These are phyloP conservation scores for Apiotrichum porosum DNA, from an alignment of 1,284 basidiomycete genomes.

Conservation along the genomic window DNA sequence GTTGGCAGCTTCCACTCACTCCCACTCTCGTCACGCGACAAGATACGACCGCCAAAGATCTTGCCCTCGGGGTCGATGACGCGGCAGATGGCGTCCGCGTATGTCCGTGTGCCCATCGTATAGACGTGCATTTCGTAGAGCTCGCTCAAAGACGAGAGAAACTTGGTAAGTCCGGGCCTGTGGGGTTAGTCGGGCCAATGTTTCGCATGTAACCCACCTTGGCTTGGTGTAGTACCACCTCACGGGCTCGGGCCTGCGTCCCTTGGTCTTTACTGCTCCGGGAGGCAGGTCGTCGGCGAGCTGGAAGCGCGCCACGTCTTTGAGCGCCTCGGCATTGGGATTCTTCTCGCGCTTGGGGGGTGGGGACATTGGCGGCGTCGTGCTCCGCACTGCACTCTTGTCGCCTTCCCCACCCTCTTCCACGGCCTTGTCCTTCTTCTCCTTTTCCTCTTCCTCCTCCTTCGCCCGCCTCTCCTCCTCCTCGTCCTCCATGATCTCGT, in stretches of 20 bases:
- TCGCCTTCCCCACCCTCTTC: conserved; percentile 41
- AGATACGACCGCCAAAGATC: conserved; percentile 78
- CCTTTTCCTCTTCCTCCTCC: conserved; percentile 15
- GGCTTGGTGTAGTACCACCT: conserved; percentile 97
- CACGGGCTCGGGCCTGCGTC: conserved; percentile 27
- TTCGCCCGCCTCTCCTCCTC: conserved; percentile 4
- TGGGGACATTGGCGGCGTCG: conserved; percentile 20
- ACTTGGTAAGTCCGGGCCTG: conserved; percentile 80
- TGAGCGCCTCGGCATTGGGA: conserved; percentile 53
- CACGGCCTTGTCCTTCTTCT: conserved; percentile 4
- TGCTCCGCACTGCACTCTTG: conserved; percentile 9
- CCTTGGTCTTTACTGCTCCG: conserved; percentile 50
- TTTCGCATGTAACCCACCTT: conserved; percentile 56
- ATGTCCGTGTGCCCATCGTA: conserved; percentile 97
- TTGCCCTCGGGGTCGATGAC: conserved; percentile 84
- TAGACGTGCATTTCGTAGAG: conserved; percentile 99
- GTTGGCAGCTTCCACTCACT: conserved; percentile 56
- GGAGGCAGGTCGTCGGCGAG: conserved; percentile 68
- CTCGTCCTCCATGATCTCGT: conserved; percentile 58
- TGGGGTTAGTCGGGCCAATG: too few relatives aligned
- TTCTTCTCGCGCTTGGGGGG: conserved; percentile 29
- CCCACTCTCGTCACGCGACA: conserved; percentile 92
- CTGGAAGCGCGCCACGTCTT: conserved; percentile 77
- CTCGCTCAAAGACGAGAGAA: conserved; percentile 65
- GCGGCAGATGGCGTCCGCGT: conserved; percentile 90